These are phyloP conservation scores for Pelagophyceae sp. DNA, from an alignment of 352 stramenopile genomes.

Conservation along the genomic window DNA sequence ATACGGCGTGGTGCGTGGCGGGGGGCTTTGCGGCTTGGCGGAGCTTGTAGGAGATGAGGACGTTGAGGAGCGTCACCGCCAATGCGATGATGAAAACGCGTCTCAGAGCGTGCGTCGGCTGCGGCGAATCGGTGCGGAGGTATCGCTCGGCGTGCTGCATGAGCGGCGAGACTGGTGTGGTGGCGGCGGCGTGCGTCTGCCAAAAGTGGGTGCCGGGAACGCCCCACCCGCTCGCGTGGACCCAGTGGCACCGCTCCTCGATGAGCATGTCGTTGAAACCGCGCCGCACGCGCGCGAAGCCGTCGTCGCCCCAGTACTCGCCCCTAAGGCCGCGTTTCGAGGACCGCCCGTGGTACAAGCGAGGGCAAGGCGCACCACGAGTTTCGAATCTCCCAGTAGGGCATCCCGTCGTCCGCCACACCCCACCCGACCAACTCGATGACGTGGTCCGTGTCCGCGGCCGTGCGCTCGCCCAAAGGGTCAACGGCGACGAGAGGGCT, in stretches of 20 bases:
- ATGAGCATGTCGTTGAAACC: constrained; percentile 34
- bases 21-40: too few relatives aligned
- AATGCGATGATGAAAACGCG: neutral
- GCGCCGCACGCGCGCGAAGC: constrained; percentile 17
- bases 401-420: constrained; percentile 3
- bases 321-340: too few relatives aligned
- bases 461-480: constrained; percentile 29
- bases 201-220: neutral
- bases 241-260: constrained; percentile 30
- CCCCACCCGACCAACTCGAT: constrained; percentile 19
- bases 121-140: too few relatives aligned
- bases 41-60: neutral
- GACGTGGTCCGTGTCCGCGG: constrained; percentile 24
- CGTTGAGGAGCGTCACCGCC: neutral
- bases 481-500: constrained; percentile 14
- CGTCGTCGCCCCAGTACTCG: constrained; percentile 47
- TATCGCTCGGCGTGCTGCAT: neutral
- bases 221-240: constrained; percentile 25
- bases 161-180: neutral
- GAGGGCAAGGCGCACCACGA: constrained; percentile 22
- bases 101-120: neutral
- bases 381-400: constrained; percentile 46
- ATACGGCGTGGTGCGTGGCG: too few relatives aligned
- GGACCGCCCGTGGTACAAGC: too few relatives aligned
- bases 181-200: neutral